Evolutionary conservation across 164 flowering plant genomes (phyloP).

Genomic region (Vitis rupestris): DNA sequence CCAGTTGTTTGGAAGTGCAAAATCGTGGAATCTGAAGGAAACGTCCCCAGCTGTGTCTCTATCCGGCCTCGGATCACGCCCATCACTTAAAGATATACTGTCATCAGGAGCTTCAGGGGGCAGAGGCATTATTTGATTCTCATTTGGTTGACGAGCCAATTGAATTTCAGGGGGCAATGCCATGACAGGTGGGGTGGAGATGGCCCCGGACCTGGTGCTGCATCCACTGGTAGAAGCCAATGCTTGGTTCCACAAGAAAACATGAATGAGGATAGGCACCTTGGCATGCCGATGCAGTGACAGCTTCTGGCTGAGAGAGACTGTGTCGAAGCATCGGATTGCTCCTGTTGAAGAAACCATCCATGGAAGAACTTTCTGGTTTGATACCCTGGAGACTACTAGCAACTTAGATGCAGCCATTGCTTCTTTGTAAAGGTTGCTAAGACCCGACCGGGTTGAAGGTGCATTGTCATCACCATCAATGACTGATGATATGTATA

Average conservation of each 20-base stretch:
- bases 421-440: conserved; percentile 68
- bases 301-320: conserved; percentile 90
- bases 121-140: conserved; percentile 36
- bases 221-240: conserved; percentile 20
- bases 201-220: conserved; percentile 20
- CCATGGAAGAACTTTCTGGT: conserved; percentile 93
- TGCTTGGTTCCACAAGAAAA: conserved; percentile 62
- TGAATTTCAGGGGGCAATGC: conserved; percentile 33
- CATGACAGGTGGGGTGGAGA: conserved; percentile 21
- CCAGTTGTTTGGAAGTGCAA: conserved; percentile 59
- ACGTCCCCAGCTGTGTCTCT: conserved; percentile 67
- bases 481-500: conserved; percentile 75
- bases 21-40: conserved; percentile 66
- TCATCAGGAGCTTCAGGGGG: conserved; percentile 27
- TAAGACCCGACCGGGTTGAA: conserved; percentile 70
- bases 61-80: conserved; percentile 22
- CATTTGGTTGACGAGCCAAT: conserved; percentile 23
- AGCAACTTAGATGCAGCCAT: conserved; percentile 46
- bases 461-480: conserved; percentile 59
- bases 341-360: conserved; percentile 86
- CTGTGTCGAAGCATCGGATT: conserved; percentile 82
- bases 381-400: conserved; percentile 74
- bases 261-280: conserved; percentile 66
- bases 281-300: conserved; percentile 86
- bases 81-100: conserved; percentile 12